Evolutionary conservation across 768 basidiomycete genomes (phyloP), one percentile per base, ranked within the genome.

Genomic region (Pisolithus microcarpus): DNA sequence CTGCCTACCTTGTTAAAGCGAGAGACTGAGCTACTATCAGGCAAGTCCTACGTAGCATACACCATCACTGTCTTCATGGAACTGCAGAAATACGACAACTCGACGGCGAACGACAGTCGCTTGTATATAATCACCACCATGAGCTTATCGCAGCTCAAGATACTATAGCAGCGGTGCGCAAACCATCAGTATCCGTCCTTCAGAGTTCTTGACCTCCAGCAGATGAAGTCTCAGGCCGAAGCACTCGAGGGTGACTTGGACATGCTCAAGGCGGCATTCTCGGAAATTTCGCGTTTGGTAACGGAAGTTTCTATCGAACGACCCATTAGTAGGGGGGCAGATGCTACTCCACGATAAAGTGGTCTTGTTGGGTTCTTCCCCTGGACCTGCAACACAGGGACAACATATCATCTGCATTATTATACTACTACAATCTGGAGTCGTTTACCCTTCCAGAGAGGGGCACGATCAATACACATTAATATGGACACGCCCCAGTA

Each of bases 101-200:
- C 13, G 91, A 95, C 51, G 81, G 85, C 60, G 92, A 95, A 61
- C 74, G 90, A 21, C 92, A 96, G 66, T 86, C 87, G 8, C 73
- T 96, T 40, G 92, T 96, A 10, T 96, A 96, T 63, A 92, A 94
- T 59, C 92, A 94, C 61, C 93, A 96, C 60, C 91, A 93, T 52
- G 93, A 96, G 57, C 82, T 96, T 18, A 93, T 96, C 46, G 89
- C 90, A 1, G 93, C 93, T 3, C 91, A 86, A 52, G 89, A 92
- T 59, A 95, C 93, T 8, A 95, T 96, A 56, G 82, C 84, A 53
- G 81, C 85, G 5, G 91, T 92, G 67, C 18, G 82, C 58, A 30
- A 11, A 50, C 37, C 16, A 9, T 31, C 23, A 28, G 26, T 34
- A 40, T 45, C 54, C 28, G 48, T 4, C 40, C 53, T 21, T 19